Percentiles rank a stretch among this genome's conserved stretches.
phyloP scores from a whole-genome alignment of 257 asterid species.

The Fraxinus excelsior region DNA sequence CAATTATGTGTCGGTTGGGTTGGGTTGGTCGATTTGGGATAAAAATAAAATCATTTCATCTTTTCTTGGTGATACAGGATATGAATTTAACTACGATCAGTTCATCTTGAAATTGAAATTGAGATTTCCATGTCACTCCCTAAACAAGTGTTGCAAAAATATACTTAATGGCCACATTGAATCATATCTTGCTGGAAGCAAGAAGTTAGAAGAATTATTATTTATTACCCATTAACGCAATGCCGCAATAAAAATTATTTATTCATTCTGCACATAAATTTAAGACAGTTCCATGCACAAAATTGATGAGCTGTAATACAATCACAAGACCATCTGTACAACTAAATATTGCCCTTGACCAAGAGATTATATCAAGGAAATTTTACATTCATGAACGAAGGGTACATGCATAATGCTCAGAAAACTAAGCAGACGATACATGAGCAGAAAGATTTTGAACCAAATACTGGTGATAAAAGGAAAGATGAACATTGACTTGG shows the following conservation, averaged over 20 bases:
- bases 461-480: constrained; percentile 72
- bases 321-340: neutral
- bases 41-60: neutral
- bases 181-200: neutral
- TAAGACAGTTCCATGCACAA: neutral
- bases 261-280: neutral
- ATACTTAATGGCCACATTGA: neutral
- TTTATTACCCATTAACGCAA: neutral
- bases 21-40: too few relatives aligned
- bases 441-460: constrained; percentile 87
- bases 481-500: constrained; percentile 86
- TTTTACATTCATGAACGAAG: neutral
- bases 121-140: neutral
- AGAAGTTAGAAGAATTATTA: neutral
- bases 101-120: neutral
- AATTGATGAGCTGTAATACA: neutral
- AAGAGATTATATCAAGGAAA: neutral
- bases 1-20: too few relatives aligned
- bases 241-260: neutral
- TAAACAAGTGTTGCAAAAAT: neutral
- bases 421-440: constrained; percentile 49
- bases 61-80: neutral
- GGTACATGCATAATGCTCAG: neutral
- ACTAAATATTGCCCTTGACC: neutral
- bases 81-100: neutral